phyloP scores from a whole-genome alignment of 1,139 yeast genomes.

The Nakaseomyces bracarensis region DNA sequence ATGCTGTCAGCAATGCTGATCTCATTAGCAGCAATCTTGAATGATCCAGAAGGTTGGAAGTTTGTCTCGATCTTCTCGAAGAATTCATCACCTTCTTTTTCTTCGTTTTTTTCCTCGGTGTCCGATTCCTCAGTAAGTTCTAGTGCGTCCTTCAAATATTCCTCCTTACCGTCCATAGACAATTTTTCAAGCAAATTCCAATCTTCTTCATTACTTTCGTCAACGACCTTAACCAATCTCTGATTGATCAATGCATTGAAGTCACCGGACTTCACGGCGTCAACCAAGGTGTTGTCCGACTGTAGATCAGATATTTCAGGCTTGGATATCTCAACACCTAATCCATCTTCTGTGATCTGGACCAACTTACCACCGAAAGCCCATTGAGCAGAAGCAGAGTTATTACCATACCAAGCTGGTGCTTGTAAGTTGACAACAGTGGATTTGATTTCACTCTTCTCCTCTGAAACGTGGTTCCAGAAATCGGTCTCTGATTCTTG shows the following conservation, averaged over 20 bases:
- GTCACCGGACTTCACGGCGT: constrained; percentile 52
- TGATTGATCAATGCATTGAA: constrained; percentile 48
- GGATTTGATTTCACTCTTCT: constrained; percentile 32
- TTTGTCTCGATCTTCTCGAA: constrained; percentile 32
- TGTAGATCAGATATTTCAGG: constrained; percentile 39
- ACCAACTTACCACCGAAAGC: constrained; percentile 93
- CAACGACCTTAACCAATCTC: constrained; percentile 39
- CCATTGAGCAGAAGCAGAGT: constrained; percentile 62
- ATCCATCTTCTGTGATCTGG: constrained; percentile 40
- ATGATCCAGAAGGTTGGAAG: constrained; percentile 36
- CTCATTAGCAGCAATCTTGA: constrained; percentile 6
- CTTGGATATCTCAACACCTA: constrained; percentile 43
- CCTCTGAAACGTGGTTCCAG: constrained; percentile 71
- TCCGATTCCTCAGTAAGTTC: constrained; percentile 32
- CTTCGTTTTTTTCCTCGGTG: constrained; percentile 25
- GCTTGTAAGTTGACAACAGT: constrained; percentile 52
- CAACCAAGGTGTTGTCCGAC: constrained; percentile 39
- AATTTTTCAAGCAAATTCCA: constrained; percentile 68
- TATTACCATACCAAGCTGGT: constrained; percentile 79
- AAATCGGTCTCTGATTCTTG: constrained; percentile 60
- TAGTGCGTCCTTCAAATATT: constrained; percentile 32
- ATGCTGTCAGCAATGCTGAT: constrained; percentile 39
- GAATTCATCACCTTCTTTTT: constrained; percentile 31
- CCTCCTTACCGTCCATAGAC: constrained; percentile 43
- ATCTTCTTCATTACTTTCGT: constrained; percentile 50